phyloP scores from a whole-genome alignment of 2,329 filamentous ascomycete genomes.

The Aureobasidium sp. region DNA sequence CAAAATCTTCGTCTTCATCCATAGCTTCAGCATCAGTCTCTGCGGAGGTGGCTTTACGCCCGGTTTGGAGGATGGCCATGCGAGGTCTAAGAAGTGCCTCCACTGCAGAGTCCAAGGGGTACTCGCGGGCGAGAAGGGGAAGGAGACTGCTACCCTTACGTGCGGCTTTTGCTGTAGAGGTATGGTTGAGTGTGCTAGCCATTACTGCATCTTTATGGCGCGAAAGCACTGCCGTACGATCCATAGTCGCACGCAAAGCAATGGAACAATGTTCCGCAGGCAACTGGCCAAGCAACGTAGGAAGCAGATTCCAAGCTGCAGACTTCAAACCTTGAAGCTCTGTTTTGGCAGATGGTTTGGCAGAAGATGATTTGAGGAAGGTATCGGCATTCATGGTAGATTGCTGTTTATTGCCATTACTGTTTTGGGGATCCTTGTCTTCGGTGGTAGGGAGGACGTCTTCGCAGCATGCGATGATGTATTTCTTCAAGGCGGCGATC shows the following conservation, averaged over 20 bases:
- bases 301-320: slow-evolving; percentile 70
- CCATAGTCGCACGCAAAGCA: slow-evolving; percentile 76
- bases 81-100: slow-evolving; percentile 72
- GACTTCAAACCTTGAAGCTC: slow-evolving; percentile 52
- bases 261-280: slow-evolving; percentile 75
- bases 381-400: slow-evolving; percentile 72
- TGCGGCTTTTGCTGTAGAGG: slow-evolving; percentile 59
- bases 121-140: slow-evolving; percentile 78
- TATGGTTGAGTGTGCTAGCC: slow-evolving; percentile 84
- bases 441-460: slow-evolving; percentile 68
- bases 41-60: slow-evolving; percentile 21
- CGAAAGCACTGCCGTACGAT: slow-evolving; percentile 81
- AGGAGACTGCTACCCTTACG: slow-evolving; percentile 72
- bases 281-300: slow-evolving; percentile 65
- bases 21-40: slow-evolving; percentile 27
- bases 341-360: slow-evolving; percentile 28
- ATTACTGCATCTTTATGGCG: slow-evolving; percentile 77
- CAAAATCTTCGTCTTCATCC: slow-evolving; percentile 14
- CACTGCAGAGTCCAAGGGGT: slow-evolving; percentile 68
- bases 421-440: slow-evolving; percentile 43
- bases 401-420: slow-evolving; percentile 38
- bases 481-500: slow-evolving; percentile 66
- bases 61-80: slow-evolving; percentile 46
- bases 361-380: slow-evolving; percentile 59
- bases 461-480: slow-evolving; percentile 76